Conservation (phyloP, 2,329 filamentous ascomycete species). For the Lecanicillium sp. region DNA sequence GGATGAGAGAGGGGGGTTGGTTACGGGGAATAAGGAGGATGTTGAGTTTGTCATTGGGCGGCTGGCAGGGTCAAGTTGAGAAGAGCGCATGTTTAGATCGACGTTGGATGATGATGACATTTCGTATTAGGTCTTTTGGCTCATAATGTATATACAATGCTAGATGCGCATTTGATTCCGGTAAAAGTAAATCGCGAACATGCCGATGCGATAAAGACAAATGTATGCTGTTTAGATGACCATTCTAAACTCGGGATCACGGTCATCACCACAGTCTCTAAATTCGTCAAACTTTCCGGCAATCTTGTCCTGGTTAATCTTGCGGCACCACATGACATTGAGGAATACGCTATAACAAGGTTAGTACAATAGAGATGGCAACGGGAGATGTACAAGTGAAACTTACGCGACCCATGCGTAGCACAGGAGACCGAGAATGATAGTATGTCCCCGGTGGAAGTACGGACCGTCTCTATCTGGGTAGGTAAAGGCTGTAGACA, state of each 20-base stretch:
- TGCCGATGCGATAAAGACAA: too few relatives aligned
- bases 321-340: conserved; percentile 56
- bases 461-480: conserved; percentile 46
- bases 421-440: conserved; percentile 51
- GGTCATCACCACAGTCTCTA: conserved; percentile 51
- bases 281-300: conserved; percentile 51
- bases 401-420: conserved; percentile 58
- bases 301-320: conserved; percentile 56
- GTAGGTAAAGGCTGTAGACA: conserved; percentile 47
- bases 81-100: too few relatives aligned
- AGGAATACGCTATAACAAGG: conserved; percentile 38
- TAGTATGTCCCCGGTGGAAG: conserved; percentile 54
- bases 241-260: conserved; percentile 55
- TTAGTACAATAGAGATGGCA: neutral
- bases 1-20: conserved; percentile 41
- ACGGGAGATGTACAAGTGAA: neutral
- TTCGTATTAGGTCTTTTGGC: too few relatives aligned
- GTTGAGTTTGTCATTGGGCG: conserved; percentile 28
- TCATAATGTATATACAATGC: conserved; percentile 9
- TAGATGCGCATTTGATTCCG: too few relatives aligned
- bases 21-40: conserved; percentile 43
- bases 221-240: conserved; percentile 34
- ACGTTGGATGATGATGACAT: too few relatives aligned
- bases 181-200: too few relatives aligned
- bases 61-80: conserved; percentile 13